Percentiles rank a stretch among this genome's conserved stretches.
phyloP scores from a whole-genome alignment of 1,139 yeast species.

The Magnusiomyces ingens region DNA sequence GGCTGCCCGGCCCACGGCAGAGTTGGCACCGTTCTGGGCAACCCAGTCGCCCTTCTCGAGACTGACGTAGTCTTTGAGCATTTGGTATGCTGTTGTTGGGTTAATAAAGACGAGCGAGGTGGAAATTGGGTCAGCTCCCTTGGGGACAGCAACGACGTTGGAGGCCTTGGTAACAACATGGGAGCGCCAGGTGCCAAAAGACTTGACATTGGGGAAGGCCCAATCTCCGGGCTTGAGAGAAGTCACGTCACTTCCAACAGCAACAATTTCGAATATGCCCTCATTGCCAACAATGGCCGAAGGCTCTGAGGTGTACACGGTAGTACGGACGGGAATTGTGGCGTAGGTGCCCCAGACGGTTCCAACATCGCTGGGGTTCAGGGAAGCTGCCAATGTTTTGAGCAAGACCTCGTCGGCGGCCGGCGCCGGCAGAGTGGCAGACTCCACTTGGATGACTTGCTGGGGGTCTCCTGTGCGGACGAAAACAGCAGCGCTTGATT shows the following conservation, averaged over 20 bases:
- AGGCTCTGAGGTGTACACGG: conserved; percentile 48
- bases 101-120: conserved; percentile 44
- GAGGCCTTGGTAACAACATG: conserved; percentile 41
- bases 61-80: conserved; percentile 66
- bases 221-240: conserved; percentile 68
- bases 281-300: conserved; percentile 86
- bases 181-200: conserved; percentile 92
- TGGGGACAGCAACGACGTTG: background rate
- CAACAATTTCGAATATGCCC: conserved; percentile 78
- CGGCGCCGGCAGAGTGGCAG: conserved; percentile 29
- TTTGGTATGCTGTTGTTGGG: conserved; percentile 86
- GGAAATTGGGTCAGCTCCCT: conserved; percentile 6
- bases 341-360: conserved; percentile 93
- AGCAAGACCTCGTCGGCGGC: conserved; percentile 43
- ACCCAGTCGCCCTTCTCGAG: conserved; percentile 79
- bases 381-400: conserved; percentile 72
- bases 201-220: conserved; percentile 74
- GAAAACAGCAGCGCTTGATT: background rate
- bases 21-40: conserved; percentile 93
- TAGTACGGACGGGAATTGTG: conserved; percentile 56
- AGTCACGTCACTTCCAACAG: conserved; percentile 46
- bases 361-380: conserved; percentile 85
- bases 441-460: background rate
- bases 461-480: background rate
- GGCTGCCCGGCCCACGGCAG: conserved; percentile 91